These are phyloP conservation scores for Globisporangium yorkense DNA, from an alignment of 352 stramenopile genomes.

Conservation along the genomic window DNA sequence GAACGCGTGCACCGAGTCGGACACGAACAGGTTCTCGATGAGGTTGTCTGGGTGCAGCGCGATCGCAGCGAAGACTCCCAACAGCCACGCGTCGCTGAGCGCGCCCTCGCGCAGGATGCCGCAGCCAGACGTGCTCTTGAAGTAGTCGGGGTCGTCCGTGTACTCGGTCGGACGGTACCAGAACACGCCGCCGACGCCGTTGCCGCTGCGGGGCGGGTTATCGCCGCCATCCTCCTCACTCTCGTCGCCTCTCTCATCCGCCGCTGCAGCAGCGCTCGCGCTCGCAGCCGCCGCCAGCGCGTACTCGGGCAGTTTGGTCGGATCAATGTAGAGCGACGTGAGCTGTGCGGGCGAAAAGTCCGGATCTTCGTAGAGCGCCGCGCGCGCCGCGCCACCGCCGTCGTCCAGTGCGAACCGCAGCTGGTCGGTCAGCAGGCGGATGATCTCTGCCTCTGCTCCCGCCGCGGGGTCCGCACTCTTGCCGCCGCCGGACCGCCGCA, in stretches of 20 bases:
- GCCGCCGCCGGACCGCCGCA: not conserved
- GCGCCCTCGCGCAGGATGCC: constrained; percentile 48
- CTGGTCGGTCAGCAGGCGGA: constrained; percentile 27
- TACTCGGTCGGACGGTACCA: constrained; percentile 79
- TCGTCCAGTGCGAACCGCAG: constrained; percentile 5
- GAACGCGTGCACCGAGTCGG: constrained; percentile 68
- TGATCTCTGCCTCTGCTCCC: constrained; percentile 38
- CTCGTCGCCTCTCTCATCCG: not conserved
- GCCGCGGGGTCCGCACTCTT: not conserved
- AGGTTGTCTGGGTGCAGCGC: constrained; percentile 76
- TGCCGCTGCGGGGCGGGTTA: not conserved
- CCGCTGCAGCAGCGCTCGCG: not conserved
- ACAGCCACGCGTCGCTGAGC: constrained; percentile 80
- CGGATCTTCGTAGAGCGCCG: constrained; percentile 46
- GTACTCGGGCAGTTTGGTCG: constrained; percentile 56
- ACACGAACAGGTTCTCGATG: constrained; percentile 90
- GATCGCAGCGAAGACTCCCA: constrained; percentile 81
- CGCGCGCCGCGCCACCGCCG: not conserved
- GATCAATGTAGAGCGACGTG: constrained; percentile 54
- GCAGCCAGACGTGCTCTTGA: constrained; percentile 63
- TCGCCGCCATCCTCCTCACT: not conserved
- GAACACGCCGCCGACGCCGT: constrained; percentile 19
- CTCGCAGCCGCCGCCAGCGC: constrained; percentile 17
- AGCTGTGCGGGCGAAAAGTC: constrained; percentile 37
- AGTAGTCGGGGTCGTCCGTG: constrained; percentile 76